Conservation (phyloP, 2,329 filamentous ascomycete genomes). For the Fusarium algeriense region DNA sequence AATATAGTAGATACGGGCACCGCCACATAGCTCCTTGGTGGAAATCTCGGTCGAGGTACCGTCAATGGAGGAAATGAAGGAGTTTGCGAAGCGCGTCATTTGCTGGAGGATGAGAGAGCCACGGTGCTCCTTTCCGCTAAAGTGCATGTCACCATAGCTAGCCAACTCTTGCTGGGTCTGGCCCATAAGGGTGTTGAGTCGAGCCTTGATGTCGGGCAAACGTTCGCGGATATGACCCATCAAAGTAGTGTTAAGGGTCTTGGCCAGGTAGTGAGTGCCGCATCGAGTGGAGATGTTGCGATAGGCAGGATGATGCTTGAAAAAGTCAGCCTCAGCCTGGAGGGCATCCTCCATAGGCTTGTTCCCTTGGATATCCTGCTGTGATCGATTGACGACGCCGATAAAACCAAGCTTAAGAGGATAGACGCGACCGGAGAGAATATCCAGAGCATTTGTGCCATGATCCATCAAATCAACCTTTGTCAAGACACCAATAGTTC, state of each 20-base stretch:
- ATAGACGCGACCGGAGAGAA: constrained; percentile 96
- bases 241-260: constrained; percentile 92
- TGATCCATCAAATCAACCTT: constrained; percentile 99
- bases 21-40: constrained; percentile 96
- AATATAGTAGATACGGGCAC: constrained; percentile 97
- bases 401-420: constrained; percentile 98
- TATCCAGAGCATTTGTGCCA: constrained; percentile 96
- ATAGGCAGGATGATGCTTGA: constrained; percentile 96
- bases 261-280: constrained; percentile 93
- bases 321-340: constrained; percentile 91
- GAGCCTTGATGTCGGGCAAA: constrained; percentile 96
- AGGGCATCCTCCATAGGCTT: constrained; percentile 95
- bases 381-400: constrained; percentile 96
- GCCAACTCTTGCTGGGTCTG: constrained; percentile 98
- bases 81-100: constrained; percentile 98
- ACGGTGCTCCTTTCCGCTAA: constrained; percentile 95
- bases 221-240: constrained; percentile 97
- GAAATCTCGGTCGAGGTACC: constrained; percentile 99
- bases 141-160: constrained; percentile 97
- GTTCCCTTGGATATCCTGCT: constrained; percentile 96
- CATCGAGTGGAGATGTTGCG: constrained; percentile 94
- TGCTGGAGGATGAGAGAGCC: constrained; percentile 95
- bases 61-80: constrained; percentile 98
- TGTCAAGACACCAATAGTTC: constrained; percentile 96
- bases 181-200: constrained; percentile 98